Evolutionary conservation across 2,329 filamentous ascomycete species (phyloP), one percentile per base, ranked within the genome.

Genomic region (Penicillium sp.): DNA sequence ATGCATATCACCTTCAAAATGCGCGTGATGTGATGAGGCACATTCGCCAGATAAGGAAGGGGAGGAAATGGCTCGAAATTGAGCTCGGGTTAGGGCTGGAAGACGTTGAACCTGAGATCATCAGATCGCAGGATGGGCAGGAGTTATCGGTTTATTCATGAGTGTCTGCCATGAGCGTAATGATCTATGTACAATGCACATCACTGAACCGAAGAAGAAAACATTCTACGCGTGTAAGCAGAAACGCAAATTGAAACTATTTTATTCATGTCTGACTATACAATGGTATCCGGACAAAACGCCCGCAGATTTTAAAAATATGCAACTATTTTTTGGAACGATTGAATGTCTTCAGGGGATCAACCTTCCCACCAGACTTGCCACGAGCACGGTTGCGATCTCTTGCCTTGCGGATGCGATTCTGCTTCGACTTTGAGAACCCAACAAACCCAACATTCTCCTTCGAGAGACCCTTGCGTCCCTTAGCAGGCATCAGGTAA

Each of bases 271-370:
- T 24, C 48, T 56, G 53, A 56, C 53, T 56, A 43, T 52, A 52
- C 53, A 56, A 56, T 56, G 53, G 53, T 56, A 56, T 56, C 48
- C 52, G 39, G 52, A 55, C 26, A 48, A 42, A 55, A 55, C 52
- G 45, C 52, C 52, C 45, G 37, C 35, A 42, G 24, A 26, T 42
- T 49, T 57, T 55, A 43, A 46, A 55, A 55, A 51, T 52, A 50
- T 52, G 42, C 47, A 52, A 59, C 64, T 65, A 72, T 59, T 72
- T 74, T 48, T 67, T 63, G 5, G 69, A 69, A 64, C 82, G 84
- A 73, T 90, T 96, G 74, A 97, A 94, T 9, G 89, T 92, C 80
- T 93, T 95, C 69, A 97, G 78, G 7, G 93, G 92, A 78, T 97
- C 91, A 50, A 84, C 78, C 74, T 88, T 93, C 67, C 86, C 81